Evolutionary conservation across 2,329 filamentous ascomycete genomes (phyloP).

Genomic region (Monilinia fructicola): DNA sequence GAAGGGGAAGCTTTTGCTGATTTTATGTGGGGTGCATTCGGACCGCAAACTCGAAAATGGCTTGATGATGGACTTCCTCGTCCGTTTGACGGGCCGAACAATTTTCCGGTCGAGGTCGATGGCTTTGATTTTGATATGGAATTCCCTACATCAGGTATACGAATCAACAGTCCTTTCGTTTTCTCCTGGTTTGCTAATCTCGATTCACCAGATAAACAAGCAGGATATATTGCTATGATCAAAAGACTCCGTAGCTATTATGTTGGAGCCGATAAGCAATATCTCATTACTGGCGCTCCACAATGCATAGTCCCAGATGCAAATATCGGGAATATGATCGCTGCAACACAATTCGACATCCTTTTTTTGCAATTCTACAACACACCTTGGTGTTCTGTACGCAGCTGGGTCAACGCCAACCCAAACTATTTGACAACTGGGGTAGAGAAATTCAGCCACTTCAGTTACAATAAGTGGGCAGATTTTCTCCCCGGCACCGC

Average conservation of each 20-base stretch:
- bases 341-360: slow-evolving; percentile 35
- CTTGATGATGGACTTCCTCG: slow-evolving; percentile 36
- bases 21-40: slow-evolving; percentile 46
- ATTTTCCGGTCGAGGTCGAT: slow-evolving; percentile 35
- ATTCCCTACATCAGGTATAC: slow-evolving; percentile 27
- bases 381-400: slow-evolving; percentile 35
- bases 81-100: slow-evolving; percentile 33
- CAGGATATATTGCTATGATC: slow-evolving; percentile 37
- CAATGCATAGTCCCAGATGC: slow-evolving; percentile 37
- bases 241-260: slow-evolving; percentile 35
- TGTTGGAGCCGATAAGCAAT: slow-evolving; percentile 31
- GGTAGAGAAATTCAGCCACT: slow-evolving; percentile 6
- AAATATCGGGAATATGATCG: slow-evolving; percentile 38
- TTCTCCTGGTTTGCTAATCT: neutral
- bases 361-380: slow-evolving; percentile 41
- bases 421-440: neutral
- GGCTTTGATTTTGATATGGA: slow-evolving; percentile 42
- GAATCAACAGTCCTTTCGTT: neutral
- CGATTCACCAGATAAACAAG: slow-evolving; percentile 26
- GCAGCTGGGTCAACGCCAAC: slow-evolving; percentile 26
- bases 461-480: slow-evolving; percentile 35
- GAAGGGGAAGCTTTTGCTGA: slow-evolving; percentile 43
- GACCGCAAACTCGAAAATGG: slow-evolving; percentile 41
- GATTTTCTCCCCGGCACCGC: slow-evolving; percentile 25
- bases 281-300: slow-evolving; percentile 39